These are phyloP conservation scores for Microbotryomycetes sp. DNA, from an alignment of 1,284 basidiomycete genomes.

Conservation along the genomic window DNA sequence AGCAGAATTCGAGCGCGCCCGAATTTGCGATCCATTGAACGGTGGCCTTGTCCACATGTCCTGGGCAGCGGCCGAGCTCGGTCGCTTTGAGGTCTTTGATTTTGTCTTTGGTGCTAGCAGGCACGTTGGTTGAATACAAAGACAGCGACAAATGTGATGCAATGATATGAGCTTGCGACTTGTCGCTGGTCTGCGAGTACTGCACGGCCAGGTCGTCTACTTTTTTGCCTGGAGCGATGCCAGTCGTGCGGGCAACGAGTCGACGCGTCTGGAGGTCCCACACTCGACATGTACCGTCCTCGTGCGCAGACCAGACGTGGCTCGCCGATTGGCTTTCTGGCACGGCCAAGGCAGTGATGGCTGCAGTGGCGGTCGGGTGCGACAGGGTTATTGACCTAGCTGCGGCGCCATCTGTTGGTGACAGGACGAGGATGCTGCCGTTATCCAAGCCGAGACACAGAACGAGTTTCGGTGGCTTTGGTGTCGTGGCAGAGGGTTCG, in stretches of 20 bases:
- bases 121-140: constrained; percentile 20
- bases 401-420: constrained; percentile 14
- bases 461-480: constrained; percentile 5
- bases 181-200: constrained; percentile 14
- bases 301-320: constrained; percentile 31
- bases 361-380: constrained; percentile 18
- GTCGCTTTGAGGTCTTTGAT: constrained; percentile 22
- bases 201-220: constrained; percentile 28
- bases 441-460: constrained; percentile 26
- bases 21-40: constrained; percentile 12
- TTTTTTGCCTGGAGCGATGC: constrained; percentile 8
- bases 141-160: constrained; percentile 22
- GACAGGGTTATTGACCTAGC: constrained; percentile 3
- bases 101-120: constrained; percentile 17
- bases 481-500: not conserved
- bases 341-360: constrained; percentile 25
- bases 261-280: constrained; percentile 17
- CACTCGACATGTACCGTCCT: constrained; percentile 22
- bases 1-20: constrained; percentile 13
- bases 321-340: not conserved
- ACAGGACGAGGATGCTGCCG: constrained; percentile 23
- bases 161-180: constrained; percentile 19
- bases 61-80: constrained; percentile 22
- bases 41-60: constrained; percentile 26
- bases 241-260: constrained; percentile 16